A percentile compares a stretch with the other conserved stretches of the same genome.
phyloP scores from a whole-genome alignment of 2,329 filamentous ascomycete species.

The Beauveria caledonica region DNA sequence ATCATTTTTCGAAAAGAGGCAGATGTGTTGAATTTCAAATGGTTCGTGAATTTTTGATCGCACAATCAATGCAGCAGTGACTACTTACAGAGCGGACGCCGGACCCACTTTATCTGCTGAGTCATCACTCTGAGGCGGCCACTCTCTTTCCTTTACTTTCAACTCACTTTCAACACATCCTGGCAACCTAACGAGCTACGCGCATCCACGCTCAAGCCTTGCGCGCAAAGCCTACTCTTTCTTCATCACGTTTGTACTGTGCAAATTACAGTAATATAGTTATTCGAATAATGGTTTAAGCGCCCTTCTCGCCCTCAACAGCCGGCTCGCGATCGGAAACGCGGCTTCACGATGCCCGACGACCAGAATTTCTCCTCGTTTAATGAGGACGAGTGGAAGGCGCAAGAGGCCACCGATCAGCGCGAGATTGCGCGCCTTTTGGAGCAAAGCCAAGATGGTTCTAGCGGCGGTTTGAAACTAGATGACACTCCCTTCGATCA shows the following conservation, averaged over 20 bases:
- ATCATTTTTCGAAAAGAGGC: background rate
- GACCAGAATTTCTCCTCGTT: conserved; percentile 27
- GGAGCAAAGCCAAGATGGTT: conserved; percentile 32
- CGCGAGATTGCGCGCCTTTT: conserved; percentile 37
- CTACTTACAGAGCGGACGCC: background rate
- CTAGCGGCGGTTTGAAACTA: conserved; percentile 32
- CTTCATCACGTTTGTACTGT: background rate
- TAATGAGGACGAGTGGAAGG: conserved; percentile 29
- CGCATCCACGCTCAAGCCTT: background rate
- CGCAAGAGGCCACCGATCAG: conserved; percentile 42
- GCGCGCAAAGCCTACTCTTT: background rate
- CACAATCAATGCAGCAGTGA: too few species aligned
- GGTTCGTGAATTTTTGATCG: too few species aligned
- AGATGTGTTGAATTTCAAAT: too few species aligned
- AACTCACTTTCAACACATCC: background rate
- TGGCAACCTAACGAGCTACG: background rate
- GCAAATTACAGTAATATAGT: background rate
- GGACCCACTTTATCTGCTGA: background rate
- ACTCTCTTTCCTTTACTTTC: background rate
- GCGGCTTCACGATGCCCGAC: conserved; percentile 23
- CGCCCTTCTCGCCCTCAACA: background rate
- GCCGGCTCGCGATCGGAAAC: background rate
- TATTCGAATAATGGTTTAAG: conserved; percentile 5
- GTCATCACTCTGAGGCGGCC: background rate
- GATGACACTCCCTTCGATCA: conserved; percentile 46